Evolutionary conservation across 139 green algal species (phyloP), one percentile per base, ranked within the genome.

Genomic region (Zygnema cylindricum): DNA sequence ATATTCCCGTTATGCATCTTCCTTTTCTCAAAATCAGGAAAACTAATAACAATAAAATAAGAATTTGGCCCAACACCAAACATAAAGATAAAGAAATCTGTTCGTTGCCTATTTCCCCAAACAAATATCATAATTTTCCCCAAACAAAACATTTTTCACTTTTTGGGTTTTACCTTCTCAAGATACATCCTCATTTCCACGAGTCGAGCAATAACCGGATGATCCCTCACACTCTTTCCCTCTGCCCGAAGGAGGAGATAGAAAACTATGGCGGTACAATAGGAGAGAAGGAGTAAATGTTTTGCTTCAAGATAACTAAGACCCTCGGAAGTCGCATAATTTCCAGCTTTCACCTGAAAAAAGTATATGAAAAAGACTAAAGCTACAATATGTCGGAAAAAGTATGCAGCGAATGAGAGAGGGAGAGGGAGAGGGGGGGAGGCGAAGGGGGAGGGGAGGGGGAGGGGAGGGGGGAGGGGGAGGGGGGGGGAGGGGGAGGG

Each of bases 181-280:
- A 99, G 86, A 91, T 96, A 98, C 0, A 95, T 85, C 0, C 95
- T 84, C 38, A 97, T 91, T 88, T 97, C 92, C 85, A 98, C 93
- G 81, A 98, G 93, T 38, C 96, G 81, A 7, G 82, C n/a, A 0
- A 57, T 39, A 22, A 99, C 97, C 0, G 98, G 98, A 93, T 99
- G 98, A 77, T 96, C 94, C 38, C 91, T 89, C 78, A 99, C 96
- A 0, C 94, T 88, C 32, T 91, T 82, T 0, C 97, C 98, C 93
- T 99, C 98, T 63, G 49, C 49, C 49, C 7, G 49, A 63, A 63
- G 49, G 49, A 63, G 16, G 49, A 63, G 49, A 63, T 63, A 25
- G 49, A 16, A 7, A 16, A 16, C 7, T 25, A 16, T 63, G 49
- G 49, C 7, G 16, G 49, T 7, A 16, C 7, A 63, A 16, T 25